Evolutionary conservation across 2,329 filamentous ascomycete species (phyloP).

Genomic region (Colletotrichum cordylinicola): DNA sequence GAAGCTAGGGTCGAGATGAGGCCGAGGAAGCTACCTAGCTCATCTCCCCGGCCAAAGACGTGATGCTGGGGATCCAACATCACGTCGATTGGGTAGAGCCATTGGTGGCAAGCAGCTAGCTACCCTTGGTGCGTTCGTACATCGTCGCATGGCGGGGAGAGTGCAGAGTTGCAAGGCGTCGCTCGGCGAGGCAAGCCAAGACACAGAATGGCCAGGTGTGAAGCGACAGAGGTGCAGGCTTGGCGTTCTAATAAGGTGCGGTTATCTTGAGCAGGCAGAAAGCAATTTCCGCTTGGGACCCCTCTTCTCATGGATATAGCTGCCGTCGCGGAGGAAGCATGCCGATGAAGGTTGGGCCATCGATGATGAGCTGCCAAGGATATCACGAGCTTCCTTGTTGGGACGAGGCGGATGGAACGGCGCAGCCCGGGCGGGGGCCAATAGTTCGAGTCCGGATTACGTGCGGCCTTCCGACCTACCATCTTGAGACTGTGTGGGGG

Average conservation of each 20-base stretch:
- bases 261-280: background rate
- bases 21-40: background rate
- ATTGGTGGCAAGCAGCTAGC: background rate
- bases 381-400: conserved; percentile 15
- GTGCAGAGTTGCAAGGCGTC: background rate
- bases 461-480: conserved; percentile 2
- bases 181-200: background rate
- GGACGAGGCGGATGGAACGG: conserved; percentile 7
- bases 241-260: background rate
- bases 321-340: background rate
- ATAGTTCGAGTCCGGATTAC: conserved; percentile 9
- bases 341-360: background rate
- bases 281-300: background rate
- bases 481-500: background rate
- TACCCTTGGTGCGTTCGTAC: background rate
- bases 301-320: background rate
- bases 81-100: background rate
- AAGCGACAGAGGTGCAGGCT: background rate
- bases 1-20: background rate
- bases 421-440: background rate
- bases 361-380: conserved; percentile 1
- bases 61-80: background rate
- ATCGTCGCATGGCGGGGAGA: background rate
- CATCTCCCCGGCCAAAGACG: conserved; percentile 1
- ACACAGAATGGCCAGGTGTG: background rate